phyloP scores from a whole-genome alignment of 768 basidiomycete genomes.

The Tulasnella sp. region DNA sequence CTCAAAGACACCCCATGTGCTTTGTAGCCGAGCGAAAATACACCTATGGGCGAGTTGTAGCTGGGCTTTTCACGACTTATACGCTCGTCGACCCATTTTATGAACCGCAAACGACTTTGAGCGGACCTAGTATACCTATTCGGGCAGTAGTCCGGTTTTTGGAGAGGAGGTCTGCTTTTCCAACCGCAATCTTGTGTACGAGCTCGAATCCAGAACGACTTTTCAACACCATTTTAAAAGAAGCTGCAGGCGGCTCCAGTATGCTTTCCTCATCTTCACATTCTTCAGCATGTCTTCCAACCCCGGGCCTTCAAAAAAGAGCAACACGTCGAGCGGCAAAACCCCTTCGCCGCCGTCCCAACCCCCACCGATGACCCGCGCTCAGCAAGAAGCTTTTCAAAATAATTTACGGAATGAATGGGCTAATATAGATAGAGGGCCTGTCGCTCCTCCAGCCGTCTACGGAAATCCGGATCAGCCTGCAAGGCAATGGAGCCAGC shows the following conservation, averaged over 20 bases:
- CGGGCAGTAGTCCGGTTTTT: background rate
- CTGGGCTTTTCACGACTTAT: background rate
- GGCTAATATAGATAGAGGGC: background rate
- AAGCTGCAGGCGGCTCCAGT: too few species aligned
- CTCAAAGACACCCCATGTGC: background rate
- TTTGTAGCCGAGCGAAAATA: background rate
- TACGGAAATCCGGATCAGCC: background rate
- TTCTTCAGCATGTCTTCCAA: background rate
- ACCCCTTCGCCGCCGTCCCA: background rate
- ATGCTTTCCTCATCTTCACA: too few species aligned
- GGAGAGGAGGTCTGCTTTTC: background rate
- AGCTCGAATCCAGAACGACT: too few species aligned
- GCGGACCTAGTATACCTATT: background rate
- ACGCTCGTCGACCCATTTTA: background rate
- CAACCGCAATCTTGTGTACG: background rate
- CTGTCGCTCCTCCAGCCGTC: background rate
- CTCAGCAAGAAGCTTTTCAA: background rate
- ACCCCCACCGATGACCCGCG: background rate
- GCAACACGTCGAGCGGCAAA: background rate
- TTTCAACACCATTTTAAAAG: too few species aligned
- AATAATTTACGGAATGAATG: background rate
- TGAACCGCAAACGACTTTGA: background rate
- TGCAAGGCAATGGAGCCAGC: background rate
- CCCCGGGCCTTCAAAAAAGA: background rate
- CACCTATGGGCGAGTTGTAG: background rate